phyloP scores from a whole-genome alignment of 108 stramenopile species.

The Bacterosira constricta region DNA sequence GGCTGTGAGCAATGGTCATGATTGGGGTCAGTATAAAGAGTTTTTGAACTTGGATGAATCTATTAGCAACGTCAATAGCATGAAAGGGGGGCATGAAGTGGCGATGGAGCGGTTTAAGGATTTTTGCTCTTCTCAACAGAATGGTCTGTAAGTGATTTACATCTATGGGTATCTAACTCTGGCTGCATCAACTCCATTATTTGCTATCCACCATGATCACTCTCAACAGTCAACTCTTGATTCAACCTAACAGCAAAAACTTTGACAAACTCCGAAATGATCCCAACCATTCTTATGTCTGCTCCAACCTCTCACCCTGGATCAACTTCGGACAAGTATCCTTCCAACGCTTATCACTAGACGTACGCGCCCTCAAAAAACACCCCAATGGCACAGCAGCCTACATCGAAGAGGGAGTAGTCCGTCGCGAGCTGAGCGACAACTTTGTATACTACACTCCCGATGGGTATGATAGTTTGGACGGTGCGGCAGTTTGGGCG shows the following conservation, averaged over 20 bases:
- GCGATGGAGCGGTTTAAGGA: conserved; percentile 73
- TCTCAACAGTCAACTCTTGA: background rate
- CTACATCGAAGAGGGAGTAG: conserved; percentile 95
- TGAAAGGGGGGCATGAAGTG: conserved; percentile 71
- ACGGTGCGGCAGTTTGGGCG: conserved; percentile 93
- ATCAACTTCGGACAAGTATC: conserved; percentile 89
- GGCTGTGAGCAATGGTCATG: conserved; percentile 30
- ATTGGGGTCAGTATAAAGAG: conserved; percentile 44
- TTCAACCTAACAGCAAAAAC: conserved; percentile 51
- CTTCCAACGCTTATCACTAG: conserved; percentile 82
- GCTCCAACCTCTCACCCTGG: conserved; percentile 90
- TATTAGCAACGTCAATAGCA: conserved; percentile 61
- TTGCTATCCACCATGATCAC: too few relatives aligned
- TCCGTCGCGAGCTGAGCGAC: conserved; percentile 95
- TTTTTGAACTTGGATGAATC: conserved; percentile 68
- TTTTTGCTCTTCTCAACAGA: conserved; percentile 61
- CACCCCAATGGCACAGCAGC: conserved; percentile 78
- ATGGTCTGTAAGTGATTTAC: conserved; percentile 53
- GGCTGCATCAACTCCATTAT: too few relatives aligned
- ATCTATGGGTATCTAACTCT: too few relatives aligned
- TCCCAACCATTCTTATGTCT: conserved; percentile 77
- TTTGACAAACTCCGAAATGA: conserved; percentile 92
- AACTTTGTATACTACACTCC: conserved; percentile 96
- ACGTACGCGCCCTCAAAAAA: conserved; percentile 69
- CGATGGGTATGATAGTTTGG: conserved; percentile 86